A percentile compares a stretch with the other conserved stretches of the same genome.
Conservation (phyloP, 164 flowering plant genomes). For the Houttuynia cordata region DNA sequence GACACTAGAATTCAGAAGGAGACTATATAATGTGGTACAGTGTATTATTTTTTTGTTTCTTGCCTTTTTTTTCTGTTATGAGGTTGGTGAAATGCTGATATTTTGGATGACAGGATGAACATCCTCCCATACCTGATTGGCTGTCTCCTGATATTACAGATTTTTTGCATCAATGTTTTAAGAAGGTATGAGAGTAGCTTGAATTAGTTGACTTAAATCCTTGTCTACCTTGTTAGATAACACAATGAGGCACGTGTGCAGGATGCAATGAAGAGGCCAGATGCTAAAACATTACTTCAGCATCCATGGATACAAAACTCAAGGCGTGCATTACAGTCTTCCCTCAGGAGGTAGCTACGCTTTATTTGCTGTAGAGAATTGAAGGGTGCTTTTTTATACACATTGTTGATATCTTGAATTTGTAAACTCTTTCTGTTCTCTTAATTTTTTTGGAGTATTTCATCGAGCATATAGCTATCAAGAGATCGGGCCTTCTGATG, state of each 20-base stretch:
- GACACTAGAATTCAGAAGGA: too few relatives aligned
- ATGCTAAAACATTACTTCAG: constrained; percentile 88
- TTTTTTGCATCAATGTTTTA: constrained; percentile 87
- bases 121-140: constrained; percentile 93
- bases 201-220: background rate
- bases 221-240: constrained; percentile 2
- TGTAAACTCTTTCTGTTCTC: background rate
- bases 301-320: constrained; percentile 96
- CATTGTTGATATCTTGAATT: background rate
- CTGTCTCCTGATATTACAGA: constrained; percentile 85
- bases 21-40: too few relatives aligned
- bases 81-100: too few relatives aligned
- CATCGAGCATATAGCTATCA: background rate
- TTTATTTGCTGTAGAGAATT: background rate
- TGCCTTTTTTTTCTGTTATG: too few relatives aligned
- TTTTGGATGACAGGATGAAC: constrained; percentile 62
- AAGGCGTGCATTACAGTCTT: constrained; percentile 77
- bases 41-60: too few relatives aligned
- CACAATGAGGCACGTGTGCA: constrained; percentile 21
- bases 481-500: too few relatives aligned
- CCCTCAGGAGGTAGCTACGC: constrained; percentile 38
- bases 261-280: constrained; percentile 99
- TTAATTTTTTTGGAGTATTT: too few relatives aligned
- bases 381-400: background rate
- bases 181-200: constrained; percentile 44